Conservation (phyloP, 768 basidiomycete genomes). For the Candolleomyces efflorescens region DNA sequence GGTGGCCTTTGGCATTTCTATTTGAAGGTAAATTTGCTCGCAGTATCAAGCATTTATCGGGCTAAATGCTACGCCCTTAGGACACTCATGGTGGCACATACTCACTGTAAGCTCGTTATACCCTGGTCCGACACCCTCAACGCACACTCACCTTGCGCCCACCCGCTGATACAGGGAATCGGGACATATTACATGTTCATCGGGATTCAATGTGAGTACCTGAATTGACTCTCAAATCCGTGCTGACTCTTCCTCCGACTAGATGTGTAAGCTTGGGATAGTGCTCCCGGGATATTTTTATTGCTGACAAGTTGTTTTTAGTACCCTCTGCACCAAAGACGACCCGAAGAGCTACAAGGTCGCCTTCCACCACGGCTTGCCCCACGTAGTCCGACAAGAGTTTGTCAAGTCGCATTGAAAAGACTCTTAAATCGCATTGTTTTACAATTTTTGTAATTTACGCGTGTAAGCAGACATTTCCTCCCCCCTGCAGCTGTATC, state of each 20-base stretch:
- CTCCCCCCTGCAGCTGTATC: too few species aligned
- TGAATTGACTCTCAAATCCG: not conserved
- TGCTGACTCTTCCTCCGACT: constrained; percentile 6
- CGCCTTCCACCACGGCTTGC: constrained; percentile 40
- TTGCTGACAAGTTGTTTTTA: constrained; percentile 18
- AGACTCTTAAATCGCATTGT: not conserved
- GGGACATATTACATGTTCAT: constrained; percentile 51
- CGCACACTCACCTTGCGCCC: not conserved
- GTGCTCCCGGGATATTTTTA: constrained; percentile 8
- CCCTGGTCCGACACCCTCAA: not conserved
- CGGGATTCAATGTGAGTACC: constrained; percentile 45
- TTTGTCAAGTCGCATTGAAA: constrained; percentile 11
- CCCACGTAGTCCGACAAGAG: constrained; percentile 36
- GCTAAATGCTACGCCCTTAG: constrained; percentile 22
- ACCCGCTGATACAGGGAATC: constrained; percentile 30
- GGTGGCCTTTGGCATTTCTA: constrained; percentile 65
- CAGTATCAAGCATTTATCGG: not conserved
- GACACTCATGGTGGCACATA: constrained; percentile 76
- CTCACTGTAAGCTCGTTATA: constrained; percentile 43
- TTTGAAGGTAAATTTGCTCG: constrained; percentile 48
- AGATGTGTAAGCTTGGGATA: constrained; percentile 39
- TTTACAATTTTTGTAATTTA: not conserved
- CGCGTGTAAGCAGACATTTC: too few species aligned
- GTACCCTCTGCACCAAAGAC: constrained; percentile 61
- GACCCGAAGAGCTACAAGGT: constrained; percentile 46